Percentiles rank a stretch among this genome's conserved stretches.
Conservation (phyloP, 1,284 basidiomycete genomes). For the Cronartium ribicola region DNA sequence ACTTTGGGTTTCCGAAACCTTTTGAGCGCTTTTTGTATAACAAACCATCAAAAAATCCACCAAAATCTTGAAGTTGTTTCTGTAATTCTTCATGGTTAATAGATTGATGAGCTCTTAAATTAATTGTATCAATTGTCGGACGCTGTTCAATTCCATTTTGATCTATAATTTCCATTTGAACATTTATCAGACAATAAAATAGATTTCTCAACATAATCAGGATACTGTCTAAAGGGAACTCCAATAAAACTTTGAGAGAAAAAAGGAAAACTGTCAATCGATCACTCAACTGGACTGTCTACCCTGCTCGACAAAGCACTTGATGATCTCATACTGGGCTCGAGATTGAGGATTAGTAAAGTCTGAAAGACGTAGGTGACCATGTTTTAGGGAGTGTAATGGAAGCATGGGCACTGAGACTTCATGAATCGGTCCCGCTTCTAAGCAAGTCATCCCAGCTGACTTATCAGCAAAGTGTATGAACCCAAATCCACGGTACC, state of each 20-base stretch:
- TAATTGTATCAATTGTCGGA: not conserved
- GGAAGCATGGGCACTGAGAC: not conserved
- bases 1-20: not conserved
- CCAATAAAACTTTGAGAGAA: not conserved
- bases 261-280: not conserved
- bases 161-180: not conserved
- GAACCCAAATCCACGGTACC: constrained; percentile 2
- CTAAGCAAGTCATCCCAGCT: not conserved
- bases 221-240: not conserved
- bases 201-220: not conserved
- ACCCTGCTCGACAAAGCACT: not conserved
- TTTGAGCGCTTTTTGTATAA: not conserved
- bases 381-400: not conserved
- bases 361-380: constrained; percentile 7
- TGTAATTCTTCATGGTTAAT: not conserved
- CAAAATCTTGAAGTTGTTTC: not conserved
- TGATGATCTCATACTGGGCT: not conserved
- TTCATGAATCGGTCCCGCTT: not conserved
- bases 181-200: too few relatives aligned
- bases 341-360: not conserved
- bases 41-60: not conserved
- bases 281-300: not conserved
- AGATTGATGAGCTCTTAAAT: not conserved
- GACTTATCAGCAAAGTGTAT: not conserved
- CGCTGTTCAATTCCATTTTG: not conserved